Percentiles rank a stretch among this genome's conserved stretches.
phyloP scores from a whole-genome alignment of 495 filamentous ascomycete species.

The Hyaloscypha finlandica region DNA sequence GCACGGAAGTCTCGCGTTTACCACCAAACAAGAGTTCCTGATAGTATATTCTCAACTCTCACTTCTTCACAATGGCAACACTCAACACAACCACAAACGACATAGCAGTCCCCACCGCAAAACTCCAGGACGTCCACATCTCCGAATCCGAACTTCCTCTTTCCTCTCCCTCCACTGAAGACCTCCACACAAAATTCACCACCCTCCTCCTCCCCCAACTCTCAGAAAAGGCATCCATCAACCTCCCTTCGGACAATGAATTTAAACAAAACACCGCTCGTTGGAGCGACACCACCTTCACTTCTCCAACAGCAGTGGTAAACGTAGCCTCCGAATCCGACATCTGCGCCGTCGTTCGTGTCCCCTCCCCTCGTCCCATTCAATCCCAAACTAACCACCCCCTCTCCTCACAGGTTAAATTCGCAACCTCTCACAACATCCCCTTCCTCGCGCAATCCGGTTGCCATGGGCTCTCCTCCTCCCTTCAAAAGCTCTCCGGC shows the following conservation, averaged over 20 bases:
- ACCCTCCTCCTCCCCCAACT: not conserved
- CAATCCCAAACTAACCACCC: not conserved
- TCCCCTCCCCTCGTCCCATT: not conserved
- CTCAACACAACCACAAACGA: not conserved
- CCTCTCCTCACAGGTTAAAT: constrained; percentile 9
- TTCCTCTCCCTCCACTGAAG: not conserved
- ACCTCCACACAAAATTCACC: not conserved
- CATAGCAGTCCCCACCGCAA: not conserved
- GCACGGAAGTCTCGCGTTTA: no score
- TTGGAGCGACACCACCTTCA: not conserved
- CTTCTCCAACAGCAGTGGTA: not conserved
- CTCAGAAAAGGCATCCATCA: not conserved
- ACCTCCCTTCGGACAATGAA: not conserved
- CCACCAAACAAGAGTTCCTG: no score
- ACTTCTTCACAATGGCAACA: not conserved
- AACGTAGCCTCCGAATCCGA: constrained; percentile 2
- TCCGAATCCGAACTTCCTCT: not conserved
- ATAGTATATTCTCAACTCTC: not conserved
- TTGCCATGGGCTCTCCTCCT: not conserved
- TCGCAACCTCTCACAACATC: not conserved
- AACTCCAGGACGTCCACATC: not conserved
- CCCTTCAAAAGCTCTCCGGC: not conserved
- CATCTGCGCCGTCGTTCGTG: not conserved
- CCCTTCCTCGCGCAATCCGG: constrained; percentile 11
- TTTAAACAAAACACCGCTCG: not conserved